Base-by-base conservation (phyloP, 2,329 filamentous ascomycete species). In the Microcyclosporella mali region DNA sequence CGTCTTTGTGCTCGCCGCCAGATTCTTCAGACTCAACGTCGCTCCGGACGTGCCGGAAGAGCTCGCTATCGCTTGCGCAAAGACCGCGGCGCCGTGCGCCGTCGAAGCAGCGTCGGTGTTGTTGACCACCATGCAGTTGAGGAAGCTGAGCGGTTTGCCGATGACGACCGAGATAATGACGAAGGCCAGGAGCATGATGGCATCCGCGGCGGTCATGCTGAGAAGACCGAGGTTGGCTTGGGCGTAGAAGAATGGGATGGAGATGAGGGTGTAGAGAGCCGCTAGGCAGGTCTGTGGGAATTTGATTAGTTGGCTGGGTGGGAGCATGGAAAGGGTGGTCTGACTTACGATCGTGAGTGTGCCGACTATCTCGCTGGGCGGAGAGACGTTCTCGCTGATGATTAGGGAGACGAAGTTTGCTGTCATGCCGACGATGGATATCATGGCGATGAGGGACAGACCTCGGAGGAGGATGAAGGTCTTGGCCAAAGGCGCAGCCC, bases 331-430 rank as follows among this genome's bases (percentile, higher is more conserved):
- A 27, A n/a, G 17, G 15, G 12, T 33, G 14, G 14, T 17, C 15
- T 3, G n/a, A 77, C 85, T 60, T 77, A 94, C 88, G 53, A 94
- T 79, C 47, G 79, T 79, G 50, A 95, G 74, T 2, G 86, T 88
- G 21, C 81, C 87, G 21, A 94, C 77, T 16, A 95, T 72, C 35
- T 88, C 79, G 39, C 78, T 71, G 0, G 88, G 85, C 0, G 84
- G 79, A 21, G 77, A 72, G 42, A 82, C 76, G 50, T 81, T 75
- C 16, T 73, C 76, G 33, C 72, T 69, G 33, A 87, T 78, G 62
- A 94, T 88, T 55, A 85, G 75, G 17, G 81, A 74, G 57, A 94
- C 82, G 66, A 95, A 94, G 66, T 89, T 88, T 58, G 84, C 79
- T 1, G 81, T 81, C 63, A 95, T 78, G 34, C 88, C 87, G 52